Conservation (phyloP, 2,329 filamentous ascomycete species). For the Verticillium isaacii region DNA sequence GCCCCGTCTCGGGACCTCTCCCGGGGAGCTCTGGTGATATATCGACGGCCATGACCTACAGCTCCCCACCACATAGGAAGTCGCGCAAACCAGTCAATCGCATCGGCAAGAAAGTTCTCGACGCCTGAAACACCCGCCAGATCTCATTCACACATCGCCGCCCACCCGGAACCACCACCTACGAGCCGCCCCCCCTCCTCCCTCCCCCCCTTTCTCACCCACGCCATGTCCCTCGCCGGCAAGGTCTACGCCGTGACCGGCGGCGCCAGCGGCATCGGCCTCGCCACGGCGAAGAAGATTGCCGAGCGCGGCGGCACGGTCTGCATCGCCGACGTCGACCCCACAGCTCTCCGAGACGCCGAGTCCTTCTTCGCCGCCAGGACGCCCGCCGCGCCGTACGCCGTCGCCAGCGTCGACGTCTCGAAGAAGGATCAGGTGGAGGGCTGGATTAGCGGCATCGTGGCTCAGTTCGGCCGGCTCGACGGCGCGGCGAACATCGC, state of each 20-base stretch:
- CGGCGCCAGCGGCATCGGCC: slow-evolving; percentile 31
- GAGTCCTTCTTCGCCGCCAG: slow-evolving; percentile 4
- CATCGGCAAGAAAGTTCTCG: not conserved
- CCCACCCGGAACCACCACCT: too few species aligned
- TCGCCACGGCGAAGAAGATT: slow-evolving; percentile 30
- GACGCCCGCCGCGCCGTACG: slow-evolving; percentile 11
- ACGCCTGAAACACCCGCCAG: too few species aligned
- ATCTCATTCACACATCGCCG: too few species aligned
- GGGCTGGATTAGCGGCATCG: slow-evolving; percentile 38
- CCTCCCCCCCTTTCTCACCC: not conserved
- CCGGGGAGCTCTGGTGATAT: too few species aligned
- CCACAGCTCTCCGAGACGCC: slow-evolving; percentile 21
- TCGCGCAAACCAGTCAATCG: not conserved
- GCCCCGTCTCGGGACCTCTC: too few species aligned
- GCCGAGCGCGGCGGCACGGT: slow-evolving; percentile 26
- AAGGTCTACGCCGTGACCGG: slow-evolving; percentile 25
- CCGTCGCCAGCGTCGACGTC: slow-evolving; percentile 33
- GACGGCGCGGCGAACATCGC: slow-evolving; percentile 52
- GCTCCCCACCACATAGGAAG: too few species aligned
- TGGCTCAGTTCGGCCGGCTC: slow-evolving; percentile 42
- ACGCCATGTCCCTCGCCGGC: slow-evolving; percentile 14
- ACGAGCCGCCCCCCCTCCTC: too few species aligned
- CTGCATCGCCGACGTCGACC: slow-evolving; percentile 29
- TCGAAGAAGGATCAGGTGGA: slow-evolving; percentile 41
- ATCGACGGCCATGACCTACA: too few species aligned